phyloP scores from a whole-genome alignment of 1,284 basidiomycete species.

The Entoloma clypeatum region DNA sequence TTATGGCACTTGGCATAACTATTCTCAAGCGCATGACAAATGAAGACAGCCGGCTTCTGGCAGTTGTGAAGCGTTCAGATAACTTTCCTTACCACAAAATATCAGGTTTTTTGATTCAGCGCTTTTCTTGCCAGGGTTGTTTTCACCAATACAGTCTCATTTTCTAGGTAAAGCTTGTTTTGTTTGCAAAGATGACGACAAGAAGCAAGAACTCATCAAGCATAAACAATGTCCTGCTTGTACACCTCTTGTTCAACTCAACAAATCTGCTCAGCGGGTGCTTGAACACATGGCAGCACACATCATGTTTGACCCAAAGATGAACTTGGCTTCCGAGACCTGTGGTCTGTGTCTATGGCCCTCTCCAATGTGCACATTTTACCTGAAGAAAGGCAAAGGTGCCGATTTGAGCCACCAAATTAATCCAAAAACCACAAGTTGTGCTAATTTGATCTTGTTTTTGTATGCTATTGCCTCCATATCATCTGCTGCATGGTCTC shows the following conservation, averaged over 20 bases:
- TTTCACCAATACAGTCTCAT: too few relatives aligned
- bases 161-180: conserved; percentile 14
- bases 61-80: not conserved
- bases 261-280: conserved; percentile 7
- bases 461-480: too few relatives aligned
- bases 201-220: not conserved
- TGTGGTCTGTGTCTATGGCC: conserved; percentile 19
- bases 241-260: not conserved
- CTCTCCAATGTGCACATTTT: conserved; percentile 11
- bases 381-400: conserved; percentile 7
- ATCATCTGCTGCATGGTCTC: too few relatives aligned
- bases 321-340: conserved; percentile 7
- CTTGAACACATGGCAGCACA: conserved; percentile 16
- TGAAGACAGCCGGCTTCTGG: not conserved
- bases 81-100: conserved; percentile 9
- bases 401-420: conserved; percentile 6
- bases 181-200: conserved; percentile 1
- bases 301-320: conserved; percentile 13
- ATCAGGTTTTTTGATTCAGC: conserved; percentile 1
- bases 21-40: conserved; percentile 1
- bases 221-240: not conserved
- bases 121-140: too few relatives aligned
- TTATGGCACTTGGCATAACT: not conserved
- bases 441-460: too few relatives aligned
- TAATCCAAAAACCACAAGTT: too few relatives aligned